These are phyloP conservation scores for Leccinellum luteum DNA, from an alignment of 768 basidiomycete species.

Conservation along the genomic window DNA sequence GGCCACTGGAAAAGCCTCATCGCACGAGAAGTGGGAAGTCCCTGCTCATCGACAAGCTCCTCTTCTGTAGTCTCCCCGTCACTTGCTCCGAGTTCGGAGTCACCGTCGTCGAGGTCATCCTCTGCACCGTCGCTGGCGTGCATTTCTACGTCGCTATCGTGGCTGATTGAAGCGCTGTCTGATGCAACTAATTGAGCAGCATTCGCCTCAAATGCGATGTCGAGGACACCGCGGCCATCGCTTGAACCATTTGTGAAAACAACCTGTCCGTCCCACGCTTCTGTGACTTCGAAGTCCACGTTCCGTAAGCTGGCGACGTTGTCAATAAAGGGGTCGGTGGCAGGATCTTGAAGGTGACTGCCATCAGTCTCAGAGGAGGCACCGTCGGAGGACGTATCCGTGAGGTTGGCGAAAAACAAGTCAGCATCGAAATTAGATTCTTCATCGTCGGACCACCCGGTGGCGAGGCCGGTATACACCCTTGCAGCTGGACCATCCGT, in stretches of 20 bases:
- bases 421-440: slow-evolving; percentile 82
- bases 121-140: slow-evolving; percentile 35
- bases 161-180: slow-evolving; percentile 45
- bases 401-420: slow-evolving; percentile 78
- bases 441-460: slow-evolving; percentile 77
- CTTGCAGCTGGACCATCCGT: slow-evolving; percentile 41
- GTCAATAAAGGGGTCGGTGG: slow-evolving; percentile 20
- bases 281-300: slow-evolving; percentile 56
- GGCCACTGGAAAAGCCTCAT: slow-evolving; percentile 73
- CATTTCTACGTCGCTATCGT: slow-evolving; percentile 52
- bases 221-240: slow-evolving; percentile 51
- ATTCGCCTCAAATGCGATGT: slow-evolving; percentile 69
- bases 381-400: slow-evolving; percentile 47
- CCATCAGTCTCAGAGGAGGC: slow-evolving; percentile 42
- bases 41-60: slow-evolving; percentile 74
- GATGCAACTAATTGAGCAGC: slow-evolving; percentile 51
- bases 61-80: slow-evolving; percentile 83
- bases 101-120: slow-evolving; percentile 39
- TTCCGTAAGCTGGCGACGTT: slow-evolving; percentile 36
- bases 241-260: slow-evolving; percentile 64
- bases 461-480: slow-evolving; percentile 61
- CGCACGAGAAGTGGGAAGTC: slow-evolving; percentile 71
- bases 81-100: slow-evolving; percentile 49
- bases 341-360: slow-evolving; percentile 41
- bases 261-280: slow-evolving; percentile 75